Evolutionary conservation across 371 early-diverging fungal genomes (phyloP), one percentile per base, ranked within the genome.

Genomic region (Chytridium lagenaria): DNA sequence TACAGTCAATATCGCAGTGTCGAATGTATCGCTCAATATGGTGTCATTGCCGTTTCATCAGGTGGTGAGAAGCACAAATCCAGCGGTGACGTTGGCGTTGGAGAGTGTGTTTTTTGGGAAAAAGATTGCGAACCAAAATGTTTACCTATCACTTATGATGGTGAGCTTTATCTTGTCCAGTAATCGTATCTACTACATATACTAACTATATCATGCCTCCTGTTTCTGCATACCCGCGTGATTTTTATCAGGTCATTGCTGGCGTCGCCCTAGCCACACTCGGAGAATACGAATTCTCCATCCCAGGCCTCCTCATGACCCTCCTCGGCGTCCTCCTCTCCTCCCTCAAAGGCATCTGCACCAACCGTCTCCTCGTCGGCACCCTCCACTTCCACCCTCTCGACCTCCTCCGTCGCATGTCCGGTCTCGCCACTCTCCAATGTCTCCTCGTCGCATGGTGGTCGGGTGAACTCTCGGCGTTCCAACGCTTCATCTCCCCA

Each of bases 1-100:
- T 82, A 95, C 95, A 1, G 87, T 91, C 73, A 95, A 95, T 76
- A 94, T 95, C 65, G 95, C 93, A 55, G 89, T 92, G 49, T 90
- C 91, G 75, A 94, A 93, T 78, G 90, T 94, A 19, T 93, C 94
- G 67, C 77, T 94, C 85, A 88, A 91, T 85, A 89, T 91, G 67
- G 87, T 87, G 50, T 69, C 52, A 40, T 37, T 74, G 77, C 80
- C 90, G 77, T 92, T 94, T 73, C 95, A 95, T 76, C 95, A 95
- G 85, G 90, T 93, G 34, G 91, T 95, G 2, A 87, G 96, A 34
- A 91, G 92, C 69, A 94, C 93, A 83, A 91, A 91, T 10, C 96
- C 95, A 0, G 90, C 92, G 23, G 91, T 94, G 71, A 93, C 95
- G 0, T 84, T 93, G 19, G 73, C 87, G 44, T 76, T 95, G 44